phyloP scores from a whole-genome alignment of 805 yeast species.

The Saccharomycopsis oosterbeekiorum region DNA sequence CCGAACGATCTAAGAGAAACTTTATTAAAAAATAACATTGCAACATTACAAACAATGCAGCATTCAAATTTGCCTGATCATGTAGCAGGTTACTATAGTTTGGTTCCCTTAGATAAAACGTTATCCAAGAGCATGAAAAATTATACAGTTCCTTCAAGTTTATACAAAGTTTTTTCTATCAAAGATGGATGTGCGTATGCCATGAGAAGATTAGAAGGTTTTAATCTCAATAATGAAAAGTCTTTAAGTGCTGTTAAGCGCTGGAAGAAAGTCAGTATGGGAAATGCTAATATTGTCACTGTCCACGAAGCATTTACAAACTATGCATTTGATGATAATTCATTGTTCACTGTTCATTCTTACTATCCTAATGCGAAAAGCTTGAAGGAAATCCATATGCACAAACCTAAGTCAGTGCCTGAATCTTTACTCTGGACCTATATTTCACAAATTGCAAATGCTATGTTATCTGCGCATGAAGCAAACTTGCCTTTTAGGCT shows the following conservation, averaged over 20 bases:
- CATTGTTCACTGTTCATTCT: slow-evolving; percentile 73
- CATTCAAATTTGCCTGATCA: slow-evolving; percentile 57
- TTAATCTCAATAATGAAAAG: slow-evolving; percentile 43
- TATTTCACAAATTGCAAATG: slow-evolving; percentile 63
- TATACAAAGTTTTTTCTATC: slow-evolving; percentile 75
- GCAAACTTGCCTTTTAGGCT: slow-evolving; percentile 54
- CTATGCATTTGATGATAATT: slow-evolving; percentile 71
- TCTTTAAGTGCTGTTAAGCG: slow-evolving; percentile 50
- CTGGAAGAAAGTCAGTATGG: slow-evolving; percentile 50
- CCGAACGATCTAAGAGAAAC: slow-evolving; percentile 62
- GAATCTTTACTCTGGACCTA: slow-evolving; percentile 64
- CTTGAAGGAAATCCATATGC: slow-evolving; percentile 57
- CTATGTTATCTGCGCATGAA: slow-evolving; percentile 55
- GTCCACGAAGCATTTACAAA: slow-evolving; percentile 79
- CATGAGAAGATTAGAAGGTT: slow-evolving; percentile 62
- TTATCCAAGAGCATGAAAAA: slow-evolving; percentile 23
- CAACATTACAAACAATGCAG: slow-evolving; percentile 59
- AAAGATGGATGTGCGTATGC: slow-evolving; percentile 69
- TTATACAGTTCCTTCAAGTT: slow-evolving; percentile 48
- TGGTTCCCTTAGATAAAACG: slow-evolving; percentile 64
- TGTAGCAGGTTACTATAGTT: slow-evolving; percentile 74
- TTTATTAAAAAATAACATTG: slow-evolving; percentile 67
- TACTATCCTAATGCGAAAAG: slow-evolving; percentile 73
- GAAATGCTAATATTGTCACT: slow-evolving; percentile 47
- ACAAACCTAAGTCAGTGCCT: slow-evolving; percentile 23